Base-by-base conservation (phyloP, 164 flowering plant genomes). In the Sextonia rubra region DNA sequence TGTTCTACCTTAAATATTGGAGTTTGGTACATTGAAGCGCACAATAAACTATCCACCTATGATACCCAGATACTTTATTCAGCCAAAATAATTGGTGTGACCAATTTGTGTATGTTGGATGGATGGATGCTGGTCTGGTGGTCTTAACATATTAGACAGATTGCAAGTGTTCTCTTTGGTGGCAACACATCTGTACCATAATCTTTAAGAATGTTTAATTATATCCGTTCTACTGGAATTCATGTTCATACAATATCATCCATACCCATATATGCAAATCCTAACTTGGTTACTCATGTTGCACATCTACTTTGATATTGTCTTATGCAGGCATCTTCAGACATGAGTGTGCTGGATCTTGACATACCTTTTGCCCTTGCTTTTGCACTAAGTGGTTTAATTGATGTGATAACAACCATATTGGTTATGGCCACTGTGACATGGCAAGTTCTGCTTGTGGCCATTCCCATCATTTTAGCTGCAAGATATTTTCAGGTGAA, bases 371-470 rank as follows among this genome's bases (percentile, higher is more conserved):
- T 81, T 60, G 30, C 88, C 58, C 49, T 77, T 8, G 71, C 73
- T 32, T 90, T 85, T 75, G 82, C 84, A 8, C 14, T 81, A 12
- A 79, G 87, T 29, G 69, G 79, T 66, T 56, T 18, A 6, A 23
- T 76, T 15, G 97, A 91, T 55, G 64, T 88, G 22, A 0, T 90
- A 4, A 58, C 77, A 68, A 81, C 74, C 44, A 75, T 89, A 37
- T 74, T 70, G 30, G 75, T 94, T 20, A 86, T 92, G 91, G 87
- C 92, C 49, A 82, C 86, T 3, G 91, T 94, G 26, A 94, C 97
- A 69, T 94, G 98, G 98, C 91, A 82, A 82, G 92, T 94, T 69
- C 87, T 94, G 56, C 64, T 92, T 65, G 93, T 92, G 22, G 94
- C 85, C n/a, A 72, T 83, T 75, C 71, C 85, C 9, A 82, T 85